Conservation (phyloP, 768 basidiomycete genomes). For the Leccinum variicolor region DNA sequence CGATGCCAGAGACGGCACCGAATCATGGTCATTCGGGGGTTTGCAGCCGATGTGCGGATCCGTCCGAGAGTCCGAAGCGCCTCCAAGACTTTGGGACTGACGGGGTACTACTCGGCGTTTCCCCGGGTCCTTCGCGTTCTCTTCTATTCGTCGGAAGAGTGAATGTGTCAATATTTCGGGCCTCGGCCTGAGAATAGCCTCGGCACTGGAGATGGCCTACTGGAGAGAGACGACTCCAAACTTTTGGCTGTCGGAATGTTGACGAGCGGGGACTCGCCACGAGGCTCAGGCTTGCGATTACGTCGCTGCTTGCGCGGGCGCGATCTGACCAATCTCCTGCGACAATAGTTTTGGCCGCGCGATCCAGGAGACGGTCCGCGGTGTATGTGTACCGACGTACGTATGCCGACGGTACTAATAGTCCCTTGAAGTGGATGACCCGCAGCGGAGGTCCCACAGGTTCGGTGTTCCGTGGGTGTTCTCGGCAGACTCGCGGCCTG, state of each 20-base stretch:
- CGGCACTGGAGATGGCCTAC: neutral
- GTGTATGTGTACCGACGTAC: neutral
- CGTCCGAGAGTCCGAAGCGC: conserved; percentile 1
- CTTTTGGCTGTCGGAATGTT: neutral
- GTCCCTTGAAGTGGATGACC: too few relatives aligned
- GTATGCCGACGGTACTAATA: too few relatives aligned
- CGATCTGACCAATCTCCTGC: neutral
- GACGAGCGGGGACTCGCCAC: neutral
- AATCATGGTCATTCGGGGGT: neutral
- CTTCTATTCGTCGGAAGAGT: neutral
- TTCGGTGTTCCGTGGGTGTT: too few relatives aligned
- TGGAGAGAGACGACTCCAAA: neutral
- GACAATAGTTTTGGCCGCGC: neutral
- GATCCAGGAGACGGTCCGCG: neutral
- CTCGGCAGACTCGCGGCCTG: too few relatives aligned
- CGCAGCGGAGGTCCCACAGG: too few relatives aligned
- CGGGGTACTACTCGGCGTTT: neutral
- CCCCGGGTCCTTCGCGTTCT: neutral
- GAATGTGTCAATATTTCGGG: neutral
- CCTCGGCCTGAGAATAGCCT: neutral
- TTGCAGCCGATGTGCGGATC: neutral
- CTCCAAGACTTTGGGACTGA: neutral
- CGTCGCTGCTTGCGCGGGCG: neutral
- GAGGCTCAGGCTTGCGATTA: neutral
- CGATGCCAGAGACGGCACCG: neutral